Conservation (phyloP, 2,329 filamentous ascomycete species). For the Paracorniculantispora psalliotae region DNA sequence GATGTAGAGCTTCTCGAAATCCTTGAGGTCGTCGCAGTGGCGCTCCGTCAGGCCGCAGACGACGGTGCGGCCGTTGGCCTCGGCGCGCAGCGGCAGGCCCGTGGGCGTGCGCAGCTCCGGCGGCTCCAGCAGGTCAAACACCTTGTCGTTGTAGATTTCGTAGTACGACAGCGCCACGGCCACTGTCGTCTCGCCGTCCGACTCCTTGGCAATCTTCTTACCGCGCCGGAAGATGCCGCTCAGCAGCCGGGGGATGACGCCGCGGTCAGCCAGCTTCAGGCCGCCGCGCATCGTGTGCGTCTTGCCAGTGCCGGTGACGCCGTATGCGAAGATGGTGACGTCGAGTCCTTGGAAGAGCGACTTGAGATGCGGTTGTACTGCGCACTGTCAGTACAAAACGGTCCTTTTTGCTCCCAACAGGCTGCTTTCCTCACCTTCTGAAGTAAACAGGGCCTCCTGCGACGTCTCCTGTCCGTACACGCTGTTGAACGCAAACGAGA, state of each 20-base stretch:
- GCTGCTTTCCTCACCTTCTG: slow-evolving; percentile 63
- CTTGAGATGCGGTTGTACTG: slow-evolving; percentile 85
- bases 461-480: slow-evolving; percentile 78
- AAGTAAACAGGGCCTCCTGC: slow-evolving; percentile 83
- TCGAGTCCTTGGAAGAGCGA: slow-evolving; percentile 87
- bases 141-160: slow-evolving; percentile 96
- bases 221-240: slow-evolving; percentile 80
- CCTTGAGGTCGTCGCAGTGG: slow-evolving; percentile 76
- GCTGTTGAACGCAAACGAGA: slow-evolving; percentile 89
- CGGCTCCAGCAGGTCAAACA: slow-evolving; percentile 83
- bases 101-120: slow-evolving; percentile 79
- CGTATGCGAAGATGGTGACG: slow-evolving; percentile 87
- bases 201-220: slow-evolving; percentile 80
- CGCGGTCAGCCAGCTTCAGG: slow-evolving; percentile 76
- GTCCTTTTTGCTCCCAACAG: neutral
- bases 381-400: neutral
- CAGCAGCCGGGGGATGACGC: slow-evolving; percentile 79
- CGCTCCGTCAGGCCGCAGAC: slow-evolving; percentile 83
- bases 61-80: slow-evolving; percentile 81
- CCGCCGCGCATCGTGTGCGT: slow-evolving; percentile 95
- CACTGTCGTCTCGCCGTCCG: slow-evolving; percentile 63
- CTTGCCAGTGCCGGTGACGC: slow-evolving; percentile 89
- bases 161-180: slow-evolving; percentile 82
- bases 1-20: slow-evolving; percentile 86
- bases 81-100: slow-evolving; percentile 75